phyloP scores from a whole-genome alignment of 148 eudicot genomes.

The Selenicereus undatus region DNA sequence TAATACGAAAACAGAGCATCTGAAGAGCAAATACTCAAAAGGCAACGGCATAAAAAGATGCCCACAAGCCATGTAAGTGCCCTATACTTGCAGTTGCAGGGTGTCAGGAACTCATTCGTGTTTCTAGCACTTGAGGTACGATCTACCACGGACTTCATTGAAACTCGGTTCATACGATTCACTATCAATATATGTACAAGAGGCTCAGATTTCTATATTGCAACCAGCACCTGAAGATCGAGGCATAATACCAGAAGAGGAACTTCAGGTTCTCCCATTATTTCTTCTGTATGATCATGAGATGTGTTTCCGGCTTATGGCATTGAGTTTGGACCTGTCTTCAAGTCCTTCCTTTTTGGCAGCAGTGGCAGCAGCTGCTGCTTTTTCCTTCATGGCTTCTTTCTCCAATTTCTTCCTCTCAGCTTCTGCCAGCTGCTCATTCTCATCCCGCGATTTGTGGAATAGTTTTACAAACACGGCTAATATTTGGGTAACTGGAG shows the following conservation, averaged over 20 bases:
- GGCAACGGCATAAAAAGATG: conserved; percentile 17
- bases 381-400: conserved; percentile 86
- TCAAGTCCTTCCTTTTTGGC: conserved; percentile 52
- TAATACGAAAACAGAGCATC: neutral
- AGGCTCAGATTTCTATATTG: neutral
- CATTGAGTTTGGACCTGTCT: conserved; percentile 46
- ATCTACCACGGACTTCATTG: neutral
- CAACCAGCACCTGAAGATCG: neutral
- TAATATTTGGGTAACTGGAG: conserved; percentile 84
- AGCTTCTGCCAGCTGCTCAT: conserved; percentile 78
- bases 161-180: neutral
- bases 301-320: conserved; percentile 32
- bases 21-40: neutral
- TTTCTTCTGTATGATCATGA: conserved; percentile 24
- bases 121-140: neutral
- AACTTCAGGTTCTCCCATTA: neutral
- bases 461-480: conserved; percentile 76
- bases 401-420: conserved; percentile 94
- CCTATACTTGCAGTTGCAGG: neutral
- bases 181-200: neutral
- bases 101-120: neutral
- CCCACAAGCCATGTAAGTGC: neutral
- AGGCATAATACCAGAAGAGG: neutral
- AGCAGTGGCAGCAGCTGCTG: conserved; percentile 50
- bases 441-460: conserved; percentile 87